These are phyloP conservation scores for Chlorella ohadii DNA, from an alignment of 139 green algal genomes.

Conservation along the genomic window DNA sequence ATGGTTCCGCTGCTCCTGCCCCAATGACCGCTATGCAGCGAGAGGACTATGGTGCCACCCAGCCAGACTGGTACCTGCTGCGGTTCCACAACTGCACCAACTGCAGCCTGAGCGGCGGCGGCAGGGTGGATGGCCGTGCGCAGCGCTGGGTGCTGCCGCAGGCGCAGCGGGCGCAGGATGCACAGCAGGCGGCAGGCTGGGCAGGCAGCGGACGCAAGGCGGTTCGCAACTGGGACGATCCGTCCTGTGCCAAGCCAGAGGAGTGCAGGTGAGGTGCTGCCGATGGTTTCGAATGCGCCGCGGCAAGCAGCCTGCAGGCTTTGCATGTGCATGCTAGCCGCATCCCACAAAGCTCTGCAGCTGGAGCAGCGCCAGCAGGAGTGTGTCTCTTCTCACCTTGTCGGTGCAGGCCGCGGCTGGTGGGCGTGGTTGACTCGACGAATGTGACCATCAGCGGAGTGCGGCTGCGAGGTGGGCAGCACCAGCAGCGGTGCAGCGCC, in stretches of 20 bases:
- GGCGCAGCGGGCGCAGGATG: neutral
- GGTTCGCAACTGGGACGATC: slow-evolving; percentile 25
- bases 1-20: neutral
- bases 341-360: no score
- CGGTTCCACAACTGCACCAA: slow-evolving; percentile 32
- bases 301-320: no score
- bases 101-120: slow-evolving; percentile 32
- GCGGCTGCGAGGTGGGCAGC: neutral
- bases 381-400: no score
- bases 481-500: neutral
- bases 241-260: slow-evolving; percentile 23
- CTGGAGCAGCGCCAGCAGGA: no score
- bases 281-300: no score
- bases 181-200: neutral
- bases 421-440: slow-evolving; percentile 26
- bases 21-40: neutral
- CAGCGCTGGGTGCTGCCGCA: slow-evolving; percentile 8
- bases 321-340: neutral
- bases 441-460: slow-evolving; percentile 8
- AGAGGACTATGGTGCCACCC: neutral
- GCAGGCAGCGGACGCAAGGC: neutral
- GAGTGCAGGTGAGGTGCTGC: slow-evolving; percentile 21
- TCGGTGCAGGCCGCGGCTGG: slow-evolving; percentile 29
- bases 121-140: slow-evolving; percentile 28
- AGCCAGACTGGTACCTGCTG: slow-evolving; percentile 34